Conservation (phyloP, 352 stramenopile genomes). For the Phytophthora rubi region DNA sequence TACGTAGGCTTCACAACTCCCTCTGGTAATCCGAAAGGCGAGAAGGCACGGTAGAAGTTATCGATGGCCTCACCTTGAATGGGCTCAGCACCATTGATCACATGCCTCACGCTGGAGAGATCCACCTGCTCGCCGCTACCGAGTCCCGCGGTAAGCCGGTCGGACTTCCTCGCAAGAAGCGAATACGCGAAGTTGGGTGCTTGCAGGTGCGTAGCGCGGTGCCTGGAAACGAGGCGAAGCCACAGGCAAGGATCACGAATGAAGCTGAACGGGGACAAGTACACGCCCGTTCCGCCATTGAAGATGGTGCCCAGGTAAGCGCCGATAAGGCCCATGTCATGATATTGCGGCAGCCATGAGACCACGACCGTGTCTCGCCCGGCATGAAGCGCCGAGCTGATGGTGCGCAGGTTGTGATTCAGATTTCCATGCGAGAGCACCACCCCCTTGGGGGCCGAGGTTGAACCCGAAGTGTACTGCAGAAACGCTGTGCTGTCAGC, state of each 20-base stretch:
- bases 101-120: conserved; percentile 93
- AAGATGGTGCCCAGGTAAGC: conserved; percentile 87
- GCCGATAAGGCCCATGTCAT: conserved; percentile 99
- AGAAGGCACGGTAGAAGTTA: conserved; percentile 91
- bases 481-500: conserved; percentile 94
- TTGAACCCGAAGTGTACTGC: conserved; percentile 99
- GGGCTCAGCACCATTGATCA: conserved; percentile 99
- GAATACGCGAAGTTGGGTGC: conserved; percentile 99
- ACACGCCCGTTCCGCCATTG: conserved; percentile 93
- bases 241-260: conserved; percentile 96
- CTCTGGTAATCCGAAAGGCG: conserved; percentile 79
- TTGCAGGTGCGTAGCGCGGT: conserved; percentile 96
- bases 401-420: conserved; percentile 96
- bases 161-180: conserved; percentile 95
- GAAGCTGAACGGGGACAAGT: conserved; percentile 98
- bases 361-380: conserved; percentile 93
- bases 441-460: conserved; percentile 97
- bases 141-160: conserved; percentile 43
- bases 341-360: conserved; percentile 99
- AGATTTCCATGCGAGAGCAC: conserved; percentile 98
- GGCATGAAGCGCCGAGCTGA: conserved; percentile 93
- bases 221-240: conserved; percentile 91
- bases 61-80: conserved; percentile 92
- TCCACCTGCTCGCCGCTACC: conserved; percentile 65
- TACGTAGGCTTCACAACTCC: conserved; percentile 97